Evolutionary conservation across 1,284 basidiomycete genomes (phyloP), one percentile per base, ranked within the genome.

Genomic region (Trametes polyzona): DNA sequence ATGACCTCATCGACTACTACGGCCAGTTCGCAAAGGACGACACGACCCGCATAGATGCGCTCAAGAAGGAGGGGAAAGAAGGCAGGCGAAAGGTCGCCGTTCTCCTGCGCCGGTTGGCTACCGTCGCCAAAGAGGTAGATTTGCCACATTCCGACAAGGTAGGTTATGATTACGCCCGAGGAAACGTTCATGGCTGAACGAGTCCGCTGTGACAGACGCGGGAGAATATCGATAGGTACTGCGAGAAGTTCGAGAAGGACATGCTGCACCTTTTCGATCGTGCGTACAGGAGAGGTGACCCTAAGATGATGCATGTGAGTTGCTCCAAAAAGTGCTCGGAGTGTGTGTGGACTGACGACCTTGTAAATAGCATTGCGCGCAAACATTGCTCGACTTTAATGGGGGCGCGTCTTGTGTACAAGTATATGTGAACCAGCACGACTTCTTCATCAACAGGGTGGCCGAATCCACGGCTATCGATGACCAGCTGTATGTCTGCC

Each of bases 401-500:
- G 97, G 97, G 3, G 97, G 97, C 10, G 83, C 90, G 35, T 96
- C 94, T 4, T 99, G 96, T 70, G 93, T 99, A 5, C 96, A 98
- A 74, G 94, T 99, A 27, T 99, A 99, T 70, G 97, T 99, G 61
- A 99, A 99, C 68, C 97, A 99, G 73, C 97, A 99, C 70, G 97
- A 99, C 72, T 98, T 98, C 78, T 98, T 98, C 79, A 97, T 98
- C 71, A 96, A 97, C 69, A 86, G 90, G 53, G 83, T 89, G 39
- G 83, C 84, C 39, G 88, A 88, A 58, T 79, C 78, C 36, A 81
- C 79, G 62, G 75, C 80, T 41, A 77, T 77, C 52, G 82, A 84
- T 47, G 83, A 86, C 59, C 78, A 82, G 27, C 69, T 96, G 90
- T 93, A 68, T 54, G 86, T 76, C 7, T 12, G 2, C 12, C 55